Base-by-base conservation (phyloP, 768 basidiomycete genomes). In the Leccinum pellstonianum region DNA sequence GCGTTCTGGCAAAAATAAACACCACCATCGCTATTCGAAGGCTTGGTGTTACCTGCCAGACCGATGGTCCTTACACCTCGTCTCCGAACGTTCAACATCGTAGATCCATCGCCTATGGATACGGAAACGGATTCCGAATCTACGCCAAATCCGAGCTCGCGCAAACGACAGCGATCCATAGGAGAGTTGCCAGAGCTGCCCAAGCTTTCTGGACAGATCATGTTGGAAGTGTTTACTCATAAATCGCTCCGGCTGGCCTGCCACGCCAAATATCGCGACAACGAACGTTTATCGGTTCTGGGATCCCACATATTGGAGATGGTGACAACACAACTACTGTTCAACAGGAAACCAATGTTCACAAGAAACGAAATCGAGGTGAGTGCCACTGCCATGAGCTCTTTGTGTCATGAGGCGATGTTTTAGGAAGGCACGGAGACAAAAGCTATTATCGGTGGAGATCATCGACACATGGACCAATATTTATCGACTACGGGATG, bases 161-260 rank as follows among this genome's bases (percentile, higher is more conserved):
- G 77, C 70, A 80, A 79, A 66, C 77, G 77, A 55, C 72, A 75
- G 55, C 74, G 73, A 59, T 72, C 75, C 55, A 50, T 64, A 52
- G 69, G 65, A 60, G 71, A 70, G 58, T 66, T 74, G 54, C 82
- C 80, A 53, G 75, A 75, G 23, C 69, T 83, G 61, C 88, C 84
- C 49, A 78, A 76, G 68, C 75, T 83, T 58, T 76, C 77, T 31
- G 79, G 77, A 57, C 83, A 86, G 54, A 74, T 84, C 38, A 75
- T 85, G 63, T 80, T 91, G 55, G 82, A 87, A 64, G 85, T 89
- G 55, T 90, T 82, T 65, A 89, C 87, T 12, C 89, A 91, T 68
- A 79, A 73, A 65, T 87, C 87, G 19, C 77, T 91, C 53, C 79
- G 83, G 54, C 79, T 74, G 70, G 67, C 72, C 65, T 62, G 74